These are phyloP conservation scores for Pouteria glomerata DNA, from an alignment of 148 eudicot species.

Conservation along the genomic window DNA sequence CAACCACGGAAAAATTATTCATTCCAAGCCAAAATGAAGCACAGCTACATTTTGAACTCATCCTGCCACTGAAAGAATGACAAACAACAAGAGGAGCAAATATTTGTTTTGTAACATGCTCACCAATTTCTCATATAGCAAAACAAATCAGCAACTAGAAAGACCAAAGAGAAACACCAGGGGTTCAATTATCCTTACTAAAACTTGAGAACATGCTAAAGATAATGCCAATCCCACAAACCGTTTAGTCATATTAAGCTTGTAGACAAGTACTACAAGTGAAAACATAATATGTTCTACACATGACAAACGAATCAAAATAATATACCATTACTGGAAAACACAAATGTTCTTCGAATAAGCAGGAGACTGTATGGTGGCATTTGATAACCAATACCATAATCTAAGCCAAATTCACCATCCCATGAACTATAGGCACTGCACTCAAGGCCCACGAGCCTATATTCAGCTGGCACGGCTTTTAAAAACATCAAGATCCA, in stretches of 20 bases:
- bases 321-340: slow-evolving; percentile 7
- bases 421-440: slow-evolving; percentile 10
- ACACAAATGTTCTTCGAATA: not conserved
- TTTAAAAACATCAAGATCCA: slow-evolving; percentile 29
- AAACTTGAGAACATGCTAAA: not conserved
- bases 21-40: not conserved
- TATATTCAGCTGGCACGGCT: slow-evolving; percentile 18
- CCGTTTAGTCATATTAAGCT: slow-evolving; percentile 9
- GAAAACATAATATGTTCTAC: slow-evolving; percentile 4
- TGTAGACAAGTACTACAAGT: slow-evolving; percentile 10
- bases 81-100: not conserved
- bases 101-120: not conserved
- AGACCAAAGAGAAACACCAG: not conserved
- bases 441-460: not conserved
- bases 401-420: slow-evolving; percentile 3
- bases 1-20: no score
- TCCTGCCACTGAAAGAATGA: not conserved
- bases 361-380: not conserved
- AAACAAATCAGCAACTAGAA: not conserved
- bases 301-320: not conserved
- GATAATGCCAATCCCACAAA: not conserved
- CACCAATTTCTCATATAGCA: not conserved
- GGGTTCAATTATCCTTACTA: not conserved
- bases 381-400: slow-evolving; percentile 1
- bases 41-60: not conserved